phyloP scores from a whole-genome alignment of 345 rosid species.

The Camelina hispida region DNA sequence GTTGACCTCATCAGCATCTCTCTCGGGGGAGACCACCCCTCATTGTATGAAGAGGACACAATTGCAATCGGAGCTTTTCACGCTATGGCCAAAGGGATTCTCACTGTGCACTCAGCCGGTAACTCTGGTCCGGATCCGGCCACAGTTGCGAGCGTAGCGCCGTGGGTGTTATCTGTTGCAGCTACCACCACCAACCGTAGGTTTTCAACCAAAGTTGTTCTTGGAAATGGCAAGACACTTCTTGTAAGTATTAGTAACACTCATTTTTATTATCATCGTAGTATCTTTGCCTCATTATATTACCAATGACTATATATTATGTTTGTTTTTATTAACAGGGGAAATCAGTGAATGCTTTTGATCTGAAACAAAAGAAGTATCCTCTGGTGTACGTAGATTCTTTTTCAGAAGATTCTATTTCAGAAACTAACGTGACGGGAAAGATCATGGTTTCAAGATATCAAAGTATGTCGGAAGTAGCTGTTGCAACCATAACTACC shows the following conservation, averaged over 20 bases:
- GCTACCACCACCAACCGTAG: slow-evolving; percentile 56
- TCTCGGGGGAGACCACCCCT: fast-evolving
- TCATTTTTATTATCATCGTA: background rate
- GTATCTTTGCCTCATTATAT: slow-evolving; percentile 8
- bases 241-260: slow-evolving; percentile 43
- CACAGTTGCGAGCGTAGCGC: slow-evolving; percentile 32
- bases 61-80: slow-evolving; percentile 58
- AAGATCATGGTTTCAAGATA: slow-evolving; percentile 45
- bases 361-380: slow-evolving; percentile 22
- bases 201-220: slow-evolving; percentile 45
- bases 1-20: slow-evolving; percentile 57
- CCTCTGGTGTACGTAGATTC: slow-evolving; percentile 37
- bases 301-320: background rate
- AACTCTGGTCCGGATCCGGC: slow-evolving; percentile 22
- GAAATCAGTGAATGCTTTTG: slow-evolving; percentile 40
- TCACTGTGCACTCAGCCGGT: slow-evolving; percentile 51
- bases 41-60: background rate
- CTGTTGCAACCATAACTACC: slow-evolving; percentile 33
- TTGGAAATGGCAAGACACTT: slow-evolving; percentile 48
- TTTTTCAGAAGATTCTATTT: no score
- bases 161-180: slow-evolving; percentile 58
- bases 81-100: slow-evolving; percentile 57
- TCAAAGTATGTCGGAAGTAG: background rate
- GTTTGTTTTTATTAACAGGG: slow-evolving; percentile 40
- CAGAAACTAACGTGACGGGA: slow-evolving; percentile 16